Evolutionary conservation across 2,329 filamentous ascomycete species (phyloP).

Genomic region (Pleoardoris graminearum): DNA sequence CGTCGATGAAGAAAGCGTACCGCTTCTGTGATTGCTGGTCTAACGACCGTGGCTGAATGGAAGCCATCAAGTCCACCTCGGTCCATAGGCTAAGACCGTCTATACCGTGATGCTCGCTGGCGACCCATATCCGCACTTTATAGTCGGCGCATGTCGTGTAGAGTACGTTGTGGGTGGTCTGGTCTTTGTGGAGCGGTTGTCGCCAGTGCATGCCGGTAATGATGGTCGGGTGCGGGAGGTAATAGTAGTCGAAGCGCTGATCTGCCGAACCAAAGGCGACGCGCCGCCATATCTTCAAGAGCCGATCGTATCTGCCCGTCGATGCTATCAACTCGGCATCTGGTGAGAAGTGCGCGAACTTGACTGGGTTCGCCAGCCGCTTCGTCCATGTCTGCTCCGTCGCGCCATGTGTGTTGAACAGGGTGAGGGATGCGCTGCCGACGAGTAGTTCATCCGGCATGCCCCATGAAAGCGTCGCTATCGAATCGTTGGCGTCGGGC

Average conservation of each 20-base stretch:
- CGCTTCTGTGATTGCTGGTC: constrained; percentile 51
- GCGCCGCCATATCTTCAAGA: constrained; percentile 92
- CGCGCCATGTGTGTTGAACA: constrained; percentile 64
- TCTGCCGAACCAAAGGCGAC: constrained; percentile 81
- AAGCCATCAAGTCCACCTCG: constrained; percentile 73
- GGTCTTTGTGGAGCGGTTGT: constrained; percentile 73
- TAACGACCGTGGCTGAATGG: constrained; percentile 63
- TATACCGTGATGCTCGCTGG: constrained; percentile 70
- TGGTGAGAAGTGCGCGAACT: constrained; percentile 78
- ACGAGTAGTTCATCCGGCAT: constrained; percentile 81
- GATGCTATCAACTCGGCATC: constrained; percentile 88
- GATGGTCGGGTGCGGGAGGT: constrained; percentile 79
- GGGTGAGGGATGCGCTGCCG: constrained; percentile 68
- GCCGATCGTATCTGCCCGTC: constrained; percentile 73
- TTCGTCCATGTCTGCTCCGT: constrained; percentile 72
- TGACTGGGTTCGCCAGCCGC: constrained; percentile 70
- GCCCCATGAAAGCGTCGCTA: constrained; percentile 80
- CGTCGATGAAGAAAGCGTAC: constrained; percentile 82
- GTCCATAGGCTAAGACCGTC: constrained; percentile 80
- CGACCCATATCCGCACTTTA: constrained; percentile 82
- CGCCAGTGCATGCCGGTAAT: constrained; percentile 90
- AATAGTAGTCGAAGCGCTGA: constrained; percentile 85
- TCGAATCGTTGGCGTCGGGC: constrained; percentile 51
- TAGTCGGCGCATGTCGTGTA: constrained; percentile 88
- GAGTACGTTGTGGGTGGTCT: constrained; percentile 81